A percentile compares a stretch with the other conserved stretches of the same genome.
phyloP scores from a whole-genome alignment of 805 yeast species.

The Candida piceae region DNA sequence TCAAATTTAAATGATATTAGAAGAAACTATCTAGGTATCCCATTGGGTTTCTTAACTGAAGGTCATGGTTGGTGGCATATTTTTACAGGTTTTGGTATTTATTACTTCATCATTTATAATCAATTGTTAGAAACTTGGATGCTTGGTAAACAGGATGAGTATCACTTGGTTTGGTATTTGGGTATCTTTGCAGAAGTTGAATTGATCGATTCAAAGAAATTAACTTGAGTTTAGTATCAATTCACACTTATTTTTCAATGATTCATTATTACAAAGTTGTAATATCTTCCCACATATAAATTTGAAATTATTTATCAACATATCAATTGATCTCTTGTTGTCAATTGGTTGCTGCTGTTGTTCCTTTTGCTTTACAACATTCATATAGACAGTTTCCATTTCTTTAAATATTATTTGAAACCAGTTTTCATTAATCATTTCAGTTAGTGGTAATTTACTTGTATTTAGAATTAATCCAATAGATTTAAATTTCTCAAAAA shows the following conservation, averaged over 20 bases:
- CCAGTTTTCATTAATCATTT: conserved; percentile 9
- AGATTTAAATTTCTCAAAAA: conserved; percentile 15
- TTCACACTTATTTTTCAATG: conserved; percentile 1
- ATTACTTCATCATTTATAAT: conserved; percentile 73
- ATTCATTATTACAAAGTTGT: conserved; percentile 3
- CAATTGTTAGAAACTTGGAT: conserved; percentile 71
- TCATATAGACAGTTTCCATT: conserved; percentile 4
- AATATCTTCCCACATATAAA: conserved; percentile 13
- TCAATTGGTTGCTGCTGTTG: neutral
- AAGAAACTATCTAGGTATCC: conserved; percentile 62
- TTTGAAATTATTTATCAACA: conserved; percentile 15
- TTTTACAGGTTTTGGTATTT: conserved; percentile 81
- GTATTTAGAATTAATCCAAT: conserved; percentile 13
- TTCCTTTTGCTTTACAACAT: conserved; percentile 3
- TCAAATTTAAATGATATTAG: conserved; percentile 50
- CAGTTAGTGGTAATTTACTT: neutral
- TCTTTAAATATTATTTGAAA: conserved; percentile 7
- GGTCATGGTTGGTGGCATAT: conserved; percentile 99
- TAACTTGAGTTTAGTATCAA: neutral
- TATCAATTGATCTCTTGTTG: conserved; percentile 4
- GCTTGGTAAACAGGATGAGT: conserved; percentile 50
- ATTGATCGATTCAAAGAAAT: conserved; percentile 14
- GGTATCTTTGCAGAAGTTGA: conserved; percentile 50
- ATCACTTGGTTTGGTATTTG: conserved; percentile 50
- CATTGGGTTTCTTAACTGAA: conserved; percentile 80